Percentiles rank a stretch among this genome's conserved stretches.
These are phyloP conservation scores for Tylopilus felleus DNA, from an alignment of 768 basidiomycete genomes.

Conservation along the genomic window DNA sequence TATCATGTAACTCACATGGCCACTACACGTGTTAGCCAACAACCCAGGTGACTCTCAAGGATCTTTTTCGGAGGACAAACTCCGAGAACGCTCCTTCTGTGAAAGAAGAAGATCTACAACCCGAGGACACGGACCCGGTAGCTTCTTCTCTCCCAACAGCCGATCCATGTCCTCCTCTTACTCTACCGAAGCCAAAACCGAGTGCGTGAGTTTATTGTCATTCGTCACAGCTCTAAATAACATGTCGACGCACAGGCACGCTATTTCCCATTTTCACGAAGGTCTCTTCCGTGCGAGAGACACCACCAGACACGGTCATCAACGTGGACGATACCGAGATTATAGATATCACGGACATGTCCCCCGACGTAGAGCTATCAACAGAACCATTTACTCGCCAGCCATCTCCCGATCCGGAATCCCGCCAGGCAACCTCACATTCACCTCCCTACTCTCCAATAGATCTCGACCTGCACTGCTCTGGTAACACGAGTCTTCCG, in stretches of 20 bases:
- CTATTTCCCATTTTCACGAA: constrained; percentile 29
- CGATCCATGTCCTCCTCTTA: constrained; percentile 1
- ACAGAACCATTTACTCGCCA: constrained; percentile 12
- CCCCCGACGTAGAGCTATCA: constrained; percentile 14
- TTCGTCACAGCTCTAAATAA: background rate
- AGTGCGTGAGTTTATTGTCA: constrained; percentile 17
- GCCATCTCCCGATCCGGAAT: constrained; percentile 11
- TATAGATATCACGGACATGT: constrained; percentile 18
- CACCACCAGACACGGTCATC: background rate
- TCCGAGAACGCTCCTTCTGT: background rate
- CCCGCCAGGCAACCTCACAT: constrained; percentile 2
- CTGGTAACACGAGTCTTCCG: constrained; percentile 6
- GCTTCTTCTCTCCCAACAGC: background rate
- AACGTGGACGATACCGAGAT: constrained; percentile 16
- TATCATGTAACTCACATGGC: constrained; percentile 7
- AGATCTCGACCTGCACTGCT: background rate
- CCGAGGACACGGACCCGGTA: background rate
- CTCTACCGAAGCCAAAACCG: constrained; percentile 6
- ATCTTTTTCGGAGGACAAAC: constrained; percentile 22
- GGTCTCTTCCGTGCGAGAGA: constrained; percentile 1
- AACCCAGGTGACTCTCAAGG: constrained; percentile 28
- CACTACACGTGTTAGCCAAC: constrained; percentile 7
- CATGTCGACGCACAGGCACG: constrained; percentile 13
- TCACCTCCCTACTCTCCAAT: constrained; percentile 5
- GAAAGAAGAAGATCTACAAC: background rate